Conservation (phyloP, 768 basidiomycete genomes). For the Fistulinella prunicolor region DNA sequence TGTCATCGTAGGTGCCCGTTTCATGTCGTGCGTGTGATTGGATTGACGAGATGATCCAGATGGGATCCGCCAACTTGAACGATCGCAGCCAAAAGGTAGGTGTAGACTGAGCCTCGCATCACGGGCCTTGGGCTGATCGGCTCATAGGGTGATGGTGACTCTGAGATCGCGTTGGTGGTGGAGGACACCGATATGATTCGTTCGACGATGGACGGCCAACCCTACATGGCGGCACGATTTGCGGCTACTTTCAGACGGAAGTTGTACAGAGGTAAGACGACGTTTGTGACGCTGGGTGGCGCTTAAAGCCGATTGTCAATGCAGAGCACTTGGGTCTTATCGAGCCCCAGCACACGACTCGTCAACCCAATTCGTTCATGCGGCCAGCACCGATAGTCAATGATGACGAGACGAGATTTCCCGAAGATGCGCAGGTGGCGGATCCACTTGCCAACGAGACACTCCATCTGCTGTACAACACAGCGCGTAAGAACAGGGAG, state of each 20-base stretch:
- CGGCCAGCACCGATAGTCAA: constrained; percentile 71
- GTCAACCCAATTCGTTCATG: constrained; percentile 58
- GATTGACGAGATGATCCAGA: constrained; percentile 39
- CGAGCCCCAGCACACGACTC: constrained; percentile 56
- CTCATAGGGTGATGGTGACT: constrained; percentile 82
- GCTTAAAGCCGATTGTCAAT: constrained; percentile 6
- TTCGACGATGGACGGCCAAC: constrained; percentile 73
- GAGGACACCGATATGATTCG: constrained; percentile 82
- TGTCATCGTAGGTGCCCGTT: constrained; percentile 65
- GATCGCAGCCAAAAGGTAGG: constrained; percentile 77
- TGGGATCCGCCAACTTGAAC: constrained; percentile 93
- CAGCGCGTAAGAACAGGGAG: constrained; percentile 77
- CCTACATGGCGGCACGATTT: constrained; percentile 72
- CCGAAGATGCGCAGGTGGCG: constrained; percentile 65
- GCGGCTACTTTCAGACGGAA: constrained; percentile 81
- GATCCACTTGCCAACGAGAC: constrained; percentile 74
- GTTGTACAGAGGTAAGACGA: constrained; percentile 67
- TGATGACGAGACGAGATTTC: constrained; percentile 55
- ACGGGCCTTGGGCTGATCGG: constrained; percentile 5
- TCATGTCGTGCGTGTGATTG: neutral
- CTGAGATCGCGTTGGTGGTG: constrained; percentile 89
- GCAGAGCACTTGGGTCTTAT: constrained; percentile 88
- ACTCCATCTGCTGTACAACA: constrained; percentile 57
- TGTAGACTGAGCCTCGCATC: neutral
- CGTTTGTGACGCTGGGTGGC: neutral